phyloP scores from a whole-genome alignment of 192 early-diverging fungal genomes.

The Podila clonocystis region DNA sequence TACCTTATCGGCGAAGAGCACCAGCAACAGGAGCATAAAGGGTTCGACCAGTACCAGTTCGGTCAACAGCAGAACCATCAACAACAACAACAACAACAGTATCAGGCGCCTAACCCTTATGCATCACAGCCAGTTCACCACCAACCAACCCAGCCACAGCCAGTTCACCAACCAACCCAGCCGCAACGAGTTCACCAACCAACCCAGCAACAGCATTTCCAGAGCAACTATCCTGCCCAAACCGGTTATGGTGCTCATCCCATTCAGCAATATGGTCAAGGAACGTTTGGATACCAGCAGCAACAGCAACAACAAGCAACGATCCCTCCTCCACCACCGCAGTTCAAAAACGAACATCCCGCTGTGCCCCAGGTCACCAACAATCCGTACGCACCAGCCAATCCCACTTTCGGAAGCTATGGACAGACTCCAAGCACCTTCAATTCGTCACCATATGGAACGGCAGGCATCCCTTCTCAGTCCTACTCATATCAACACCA shows the following conservation, averaged over 20 bases:
- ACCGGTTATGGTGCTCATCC: slow-evolving; percentile 9
- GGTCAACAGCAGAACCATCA: slow-evolving; percentile 20
- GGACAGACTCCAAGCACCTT: slow-evolving; percentile 12
- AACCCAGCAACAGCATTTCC: neutral
- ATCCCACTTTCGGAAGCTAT: slow-evolving; percentile 15
- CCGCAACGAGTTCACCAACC: no score
- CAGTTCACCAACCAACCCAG: no score
- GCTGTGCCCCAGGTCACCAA: slow-evolving; percentile 32
- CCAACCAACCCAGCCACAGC: neutral
- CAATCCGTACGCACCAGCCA: slow-evolving; percentile 42
- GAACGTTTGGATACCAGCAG: slow-evolving; percentile 28
- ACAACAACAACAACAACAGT: slow-evolving; percentile 51
- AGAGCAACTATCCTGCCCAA: slow-evolving; percentile 6
- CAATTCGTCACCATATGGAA: slow-evolving; percentile 5
- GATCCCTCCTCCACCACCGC: slow-evolving; percentile 33
- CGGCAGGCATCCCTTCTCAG: slow-evolving; percentile 9
- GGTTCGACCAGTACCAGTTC: slow-evolving; percentile 27
- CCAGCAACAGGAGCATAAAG: slow-evolving; percentile 35
- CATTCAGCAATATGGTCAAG: slow-evolving; percentile 13
- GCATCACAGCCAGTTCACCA: slow-evolving; percentile 3
- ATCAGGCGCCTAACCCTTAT: slow-evolving; percentile 10
- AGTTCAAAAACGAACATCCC: slow-evolving; percentile 13
- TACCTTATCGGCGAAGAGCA: slow-evolving; percentile 59
- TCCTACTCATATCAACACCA: slow-evolving; percentile 32
- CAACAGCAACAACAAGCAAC: slow-evolving; percentile 26